A percentile compares a stretch with the other conserved stretches of the same genome.
Conservation (phyloP, 2,329 filamentous ascomycete species). For the Canariomyces notabilis region DNA sequence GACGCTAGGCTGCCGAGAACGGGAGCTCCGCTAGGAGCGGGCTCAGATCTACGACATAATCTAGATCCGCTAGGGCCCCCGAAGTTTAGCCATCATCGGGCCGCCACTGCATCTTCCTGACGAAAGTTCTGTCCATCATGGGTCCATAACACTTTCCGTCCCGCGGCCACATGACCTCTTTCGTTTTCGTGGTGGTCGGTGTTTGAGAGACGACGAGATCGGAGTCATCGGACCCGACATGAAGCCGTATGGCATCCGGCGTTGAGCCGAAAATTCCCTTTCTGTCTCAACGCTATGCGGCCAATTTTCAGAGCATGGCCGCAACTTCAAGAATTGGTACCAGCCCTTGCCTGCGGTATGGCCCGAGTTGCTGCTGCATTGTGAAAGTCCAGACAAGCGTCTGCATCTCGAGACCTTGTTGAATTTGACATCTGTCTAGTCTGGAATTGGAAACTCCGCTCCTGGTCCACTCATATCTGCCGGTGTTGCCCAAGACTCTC, state of each 20-base stretch:
- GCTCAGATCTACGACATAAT: background rate
- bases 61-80: background rate
- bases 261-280: too few species aligned
- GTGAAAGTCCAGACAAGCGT: background rate
- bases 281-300: too few species aligned
- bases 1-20: background rate
- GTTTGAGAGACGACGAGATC: background rate
- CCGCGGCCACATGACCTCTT: background rate
- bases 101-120: background rate
- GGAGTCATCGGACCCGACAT: background rate
- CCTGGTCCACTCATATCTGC: constrained; percentile 1
- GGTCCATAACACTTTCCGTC: too few species aligned
- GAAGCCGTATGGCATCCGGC: too few species aligned
- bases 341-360: too few species aligned
- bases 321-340: too few species aligned
- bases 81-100: background rate
- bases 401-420: background rate
- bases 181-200: background rate
- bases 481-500: background rate
- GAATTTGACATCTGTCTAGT: background rate
- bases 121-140: too few species aligned
- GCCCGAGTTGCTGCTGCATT: too few species aligned
- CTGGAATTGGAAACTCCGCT: constrained; percentile 10
- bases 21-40: background rate
- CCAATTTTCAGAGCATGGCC: too few species aligned